A percentile compares a stretch with the other conserved stretches of the same genome.
Evolutionary conservation across 169 alveolate species (phyloP).

Genomic region (Sarcocystis neurona): DNA sequence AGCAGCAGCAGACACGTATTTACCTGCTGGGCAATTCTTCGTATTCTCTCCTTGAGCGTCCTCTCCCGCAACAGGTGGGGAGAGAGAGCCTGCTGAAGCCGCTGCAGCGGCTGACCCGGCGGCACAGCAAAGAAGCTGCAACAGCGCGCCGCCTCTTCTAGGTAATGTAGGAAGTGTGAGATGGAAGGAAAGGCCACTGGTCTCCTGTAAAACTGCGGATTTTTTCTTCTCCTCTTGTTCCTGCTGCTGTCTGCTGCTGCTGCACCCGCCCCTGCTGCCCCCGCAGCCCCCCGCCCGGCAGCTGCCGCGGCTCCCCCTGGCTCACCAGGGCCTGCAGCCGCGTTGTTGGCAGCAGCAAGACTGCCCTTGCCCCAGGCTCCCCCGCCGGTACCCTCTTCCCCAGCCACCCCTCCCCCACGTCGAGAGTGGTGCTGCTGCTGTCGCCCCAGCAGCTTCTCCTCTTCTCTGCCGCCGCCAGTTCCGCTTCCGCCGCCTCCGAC

Average conservation of each 20-base stretch:
- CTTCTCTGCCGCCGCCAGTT: neutral
- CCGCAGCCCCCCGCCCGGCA: neutral
- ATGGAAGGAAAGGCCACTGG: conserved; percentile 5
- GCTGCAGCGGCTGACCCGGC: conserved; percentile 7
- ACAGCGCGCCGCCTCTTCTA: neutral
- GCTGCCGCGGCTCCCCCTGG: neutral
- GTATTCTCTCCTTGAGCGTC: conserved; percentile 23
- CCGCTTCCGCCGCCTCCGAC: neutral
- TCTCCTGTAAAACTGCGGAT: neutral
- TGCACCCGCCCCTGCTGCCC: neutral
- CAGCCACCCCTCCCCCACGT: neutral
- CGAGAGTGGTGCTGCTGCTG: neutral
- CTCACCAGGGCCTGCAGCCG: neutral
- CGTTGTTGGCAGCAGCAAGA: neutral
- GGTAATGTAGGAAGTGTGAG: conserved; percentile 7
- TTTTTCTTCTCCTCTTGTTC: neutral
- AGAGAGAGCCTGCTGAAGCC: conserved; percentile 47
- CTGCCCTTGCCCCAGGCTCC: neutral
- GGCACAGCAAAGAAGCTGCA: conserved; percentile 37
- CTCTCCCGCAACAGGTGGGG: conserved; percentile 35
- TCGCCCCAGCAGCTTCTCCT: too few relatives aligned
- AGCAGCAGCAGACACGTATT: neutral
- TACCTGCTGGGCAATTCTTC: conserved; percentile 33
- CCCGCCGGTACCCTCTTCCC: neutral
- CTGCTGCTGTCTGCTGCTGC: neutral